Evolutionary conservation across 164 flowering plant genomes (phyloP).

Genomic region (Cinnamomum chago): DNA sequence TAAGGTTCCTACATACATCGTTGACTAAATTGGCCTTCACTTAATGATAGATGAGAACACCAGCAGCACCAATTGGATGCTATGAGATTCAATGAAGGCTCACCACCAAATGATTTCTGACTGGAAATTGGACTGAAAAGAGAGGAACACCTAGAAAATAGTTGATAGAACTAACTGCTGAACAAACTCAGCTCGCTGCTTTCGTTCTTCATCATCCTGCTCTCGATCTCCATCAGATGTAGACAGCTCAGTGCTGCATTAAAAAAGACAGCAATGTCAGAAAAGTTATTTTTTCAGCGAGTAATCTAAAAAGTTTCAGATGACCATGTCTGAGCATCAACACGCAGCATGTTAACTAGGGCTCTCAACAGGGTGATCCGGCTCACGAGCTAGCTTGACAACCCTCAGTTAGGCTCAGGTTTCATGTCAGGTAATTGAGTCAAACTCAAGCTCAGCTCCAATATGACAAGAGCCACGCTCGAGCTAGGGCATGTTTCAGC

Average conservation of each 20-base stretch:
- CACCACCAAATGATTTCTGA: not conserved
- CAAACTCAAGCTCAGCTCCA: not conserved
- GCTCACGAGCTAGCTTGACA: not conserved
- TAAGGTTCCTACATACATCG: not conserved
- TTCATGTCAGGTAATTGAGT: not conserved
- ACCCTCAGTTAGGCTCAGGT: not conserved
- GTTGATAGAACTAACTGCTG: constrained; percentile 60
- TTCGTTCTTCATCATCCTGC: constrained; percentile 42
- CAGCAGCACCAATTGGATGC: not conserved
- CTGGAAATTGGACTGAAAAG: not conserved
- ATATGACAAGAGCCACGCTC: too few relatives aligned
- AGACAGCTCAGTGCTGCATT: constrained; percentile 33
- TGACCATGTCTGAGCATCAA: not conserved
- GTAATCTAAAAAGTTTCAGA: not conserved
- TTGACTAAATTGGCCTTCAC: not conserved
- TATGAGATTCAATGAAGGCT: not conserved
- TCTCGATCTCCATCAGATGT: constrained; percentile 26
- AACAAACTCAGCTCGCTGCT: constrained; percentile 44
- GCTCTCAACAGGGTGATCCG: not conserved
- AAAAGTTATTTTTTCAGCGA: not conserved
- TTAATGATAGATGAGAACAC: not conserved
- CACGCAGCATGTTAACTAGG: not conserved
- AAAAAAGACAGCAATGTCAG: not conserved
- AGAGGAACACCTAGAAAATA: constrained; percentile 31
- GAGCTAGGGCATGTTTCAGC: too few relatives aligned